Base-by-base conservation (phyloP, 192 early-diverging fungal genomes). In the Linnemannia hyalina region DNA sequence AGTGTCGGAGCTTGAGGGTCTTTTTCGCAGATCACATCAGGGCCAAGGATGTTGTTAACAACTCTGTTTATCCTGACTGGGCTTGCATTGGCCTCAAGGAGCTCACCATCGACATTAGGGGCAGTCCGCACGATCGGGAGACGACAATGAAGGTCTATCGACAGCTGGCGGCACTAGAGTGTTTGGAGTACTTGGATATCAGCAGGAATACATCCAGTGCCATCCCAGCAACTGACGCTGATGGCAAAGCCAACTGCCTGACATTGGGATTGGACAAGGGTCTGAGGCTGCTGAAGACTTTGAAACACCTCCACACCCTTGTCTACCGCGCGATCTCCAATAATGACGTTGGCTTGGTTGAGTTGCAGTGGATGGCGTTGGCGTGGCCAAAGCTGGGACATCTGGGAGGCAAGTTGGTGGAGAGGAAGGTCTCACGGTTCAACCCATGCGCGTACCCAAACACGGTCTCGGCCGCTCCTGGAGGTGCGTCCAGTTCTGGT, bases 311-410 rank as follows among this genome's bases (percentile, higher is more conserved):
- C n/a, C 44, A 80, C 6, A 29, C 35, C 29, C 55, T 85, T 5
- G 16, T 73, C 36, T 85, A 75, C 23, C 82, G 82, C 16, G 77
- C 77, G 2, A 32, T 80, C 10, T 23, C 29, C 7, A 0, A 70
- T 20, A 70, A 36, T n/a, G 77, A 76, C 2, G 73, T 85, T 63
- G 82, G 77, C 0, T n/a, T 85, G 41, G 78, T 78, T 6, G 82
- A 85, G 40, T 40, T 85, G n/a, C 35, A 68, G 7, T 85, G 82
- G 82, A 79, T 78, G 73, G 82, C 77, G 29, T 71, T 80, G 63
- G 82, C 82, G 2, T 85, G 82, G 82, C 82, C 82, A 40, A 26
- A 20, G 38, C 57, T 85, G 26, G 65, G 65, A 11, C 13, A 71
- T 42, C 71, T 85, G 35, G 78, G 82, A 68, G 82, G 82, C 42